Percentiles rank a stretch among this genome's conserved stretches.
Conservation (phyloP, 768 basidiomycete genomes). For the Omphalotus guepiniiformis region DNA sequence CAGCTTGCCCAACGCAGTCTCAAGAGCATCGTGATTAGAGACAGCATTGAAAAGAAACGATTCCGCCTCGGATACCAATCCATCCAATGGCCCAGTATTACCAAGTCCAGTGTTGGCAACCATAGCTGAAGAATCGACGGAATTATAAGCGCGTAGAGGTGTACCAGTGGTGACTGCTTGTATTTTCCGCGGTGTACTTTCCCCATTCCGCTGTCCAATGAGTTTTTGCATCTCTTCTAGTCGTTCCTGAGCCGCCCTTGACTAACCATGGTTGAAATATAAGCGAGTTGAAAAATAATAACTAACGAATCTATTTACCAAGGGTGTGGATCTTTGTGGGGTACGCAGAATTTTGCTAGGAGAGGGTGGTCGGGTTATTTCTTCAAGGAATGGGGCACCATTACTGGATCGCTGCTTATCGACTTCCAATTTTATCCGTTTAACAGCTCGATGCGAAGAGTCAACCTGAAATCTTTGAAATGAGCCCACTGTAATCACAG, state of each 20-base stretch:
- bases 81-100: slow-evolving; percentile 43
- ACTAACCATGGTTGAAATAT: slow-evolving; percentile 35
- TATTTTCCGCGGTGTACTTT: slow-evolving; percentile 46
- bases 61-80: slow-evolving; percentile 55
- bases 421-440: slow-evolving; percentile 72
- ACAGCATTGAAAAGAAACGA: slow-evolving; percentile 46
- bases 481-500: not conserved
- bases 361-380: slow-evolving; percentile 44
- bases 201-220: slow-evolving; percentile 57
- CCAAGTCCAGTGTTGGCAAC: not conserved
- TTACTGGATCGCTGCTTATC: slow-evolving; percentile 34
- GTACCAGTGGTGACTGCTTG: slow-evolving; percentile 32
- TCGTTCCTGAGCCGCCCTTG: slow-evolving; percentile 69
- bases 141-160: slow-evolving; percentile 21
- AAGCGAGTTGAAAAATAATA: slow-evolving; percentile 3
- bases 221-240: slow-evolving; percentile 81
- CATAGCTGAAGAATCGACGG: slow-evolving; percentile 4
- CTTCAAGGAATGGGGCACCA: slow-evolving; percentile 21
- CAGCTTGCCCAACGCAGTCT: slow-evolving; percentile 45
- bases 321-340: slow-evolving; percentile 37
- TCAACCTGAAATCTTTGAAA: slow-evolving; percentile 49
- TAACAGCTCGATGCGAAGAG: slow-evolving; percentile 63
- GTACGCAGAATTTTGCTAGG: slow-evolving; percentile 53
- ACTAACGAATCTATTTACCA: slow-evolving; percentile 33
- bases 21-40: slow-evolving; percentile 52